Conservation (phyloP, 176 grass and related monocot genomes). For the Elymus sibiricus region DNA sequence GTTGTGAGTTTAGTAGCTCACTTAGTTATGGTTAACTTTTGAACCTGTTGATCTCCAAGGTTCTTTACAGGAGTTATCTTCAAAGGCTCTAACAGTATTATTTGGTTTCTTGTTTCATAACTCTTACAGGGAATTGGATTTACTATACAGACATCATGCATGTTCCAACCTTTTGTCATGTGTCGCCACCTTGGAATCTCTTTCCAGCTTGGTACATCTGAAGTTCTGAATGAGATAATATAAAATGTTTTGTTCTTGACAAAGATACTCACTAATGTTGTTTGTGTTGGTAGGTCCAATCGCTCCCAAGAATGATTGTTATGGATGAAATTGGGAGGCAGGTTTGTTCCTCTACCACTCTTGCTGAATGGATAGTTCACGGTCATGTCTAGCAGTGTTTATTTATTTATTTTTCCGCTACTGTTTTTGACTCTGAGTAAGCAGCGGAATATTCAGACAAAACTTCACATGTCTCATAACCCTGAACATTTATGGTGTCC, state of each 20-base stretch:
- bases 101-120: background rate
- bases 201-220: slow-evolving; percentile 78
- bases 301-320: slow-evolving; percentile 97
- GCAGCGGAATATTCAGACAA: background rate
- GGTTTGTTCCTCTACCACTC: slow-evolving; percentile 42
- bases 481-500: background rate
- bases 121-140: slow-evolving; percentile 91
- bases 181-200: slow-evolving; percentile 86
- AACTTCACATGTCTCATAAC: background rate
- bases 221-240: slow-evolving; percentile 24
- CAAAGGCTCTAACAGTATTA: background rate
- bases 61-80: background rate
- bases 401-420: background rate
- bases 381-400: background rate
- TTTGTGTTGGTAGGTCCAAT: slow-evolving; percentile 61
- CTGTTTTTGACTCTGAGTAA: background rate
- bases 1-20: background rate
- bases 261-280: background rate
- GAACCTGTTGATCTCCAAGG: background rate
- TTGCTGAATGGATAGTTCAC: slow-evolving; percentile 7
- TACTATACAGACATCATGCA: slow-evolving; percentile 79
- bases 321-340: slow-evolving; percentile 98
- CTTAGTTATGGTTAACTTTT: background rate
- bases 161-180: slow-evolving; percentile 89
- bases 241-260: slow-evolving; percentile 17